Conservation (phyloP, 2,329 filamentous ascomycete species). For the Aureobasidium lini region DNA sequence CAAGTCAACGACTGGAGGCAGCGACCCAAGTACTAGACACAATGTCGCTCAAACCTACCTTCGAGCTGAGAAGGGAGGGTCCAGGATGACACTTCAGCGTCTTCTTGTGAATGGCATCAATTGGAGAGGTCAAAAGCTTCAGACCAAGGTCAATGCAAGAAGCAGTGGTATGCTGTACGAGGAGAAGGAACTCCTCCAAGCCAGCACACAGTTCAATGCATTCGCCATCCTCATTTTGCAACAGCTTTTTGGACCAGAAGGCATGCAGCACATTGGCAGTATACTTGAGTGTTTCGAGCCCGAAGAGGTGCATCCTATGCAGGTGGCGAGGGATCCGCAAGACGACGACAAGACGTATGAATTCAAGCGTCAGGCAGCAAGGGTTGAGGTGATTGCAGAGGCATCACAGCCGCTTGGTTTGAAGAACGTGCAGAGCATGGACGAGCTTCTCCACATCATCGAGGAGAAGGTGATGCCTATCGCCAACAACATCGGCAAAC, state of each 20-base stretch:
- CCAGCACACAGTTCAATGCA: not conserved
- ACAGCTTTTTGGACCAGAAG: not conserved
- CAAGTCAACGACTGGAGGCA: not conserved
- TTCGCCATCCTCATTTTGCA: not conserved
- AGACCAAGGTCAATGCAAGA: not conserved
- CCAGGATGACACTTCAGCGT: conserved; percentile 1
- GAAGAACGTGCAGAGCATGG: not conserved
- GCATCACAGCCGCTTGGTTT: not conserved
- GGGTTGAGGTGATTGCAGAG: conserved; percentile 3
- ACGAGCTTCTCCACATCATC: not conserved
- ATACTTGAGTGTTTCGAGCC: not conserved
- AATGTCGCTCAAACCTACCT: conserved; percentile 5
- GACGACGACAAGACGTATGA: conserved; percentile 7
- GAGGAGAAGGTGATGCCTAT: not conserved
- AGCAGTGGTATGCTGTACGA: conserved; percentile 10
- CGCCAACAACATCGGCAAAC: not conserved
- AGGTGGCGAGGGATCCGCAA: not conserved
- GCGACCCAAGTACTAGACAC: not conserved
- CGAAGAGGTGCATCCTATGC: not conserved
- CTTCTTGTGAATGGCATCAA: not conserved
- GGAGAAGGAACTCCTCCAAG: not conserved
- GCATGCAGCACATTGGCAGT: not conserved
- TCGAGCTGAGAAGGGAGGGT: not conserved
- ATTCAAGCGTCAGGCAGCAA: not conserved
- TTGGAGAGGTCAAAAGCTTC: not conserved